These are phyloP conservation scores for Trametes maxima DNA, from an alignment of 768 basidiomycete genomes.

Conservation along the genomic window DNA sequence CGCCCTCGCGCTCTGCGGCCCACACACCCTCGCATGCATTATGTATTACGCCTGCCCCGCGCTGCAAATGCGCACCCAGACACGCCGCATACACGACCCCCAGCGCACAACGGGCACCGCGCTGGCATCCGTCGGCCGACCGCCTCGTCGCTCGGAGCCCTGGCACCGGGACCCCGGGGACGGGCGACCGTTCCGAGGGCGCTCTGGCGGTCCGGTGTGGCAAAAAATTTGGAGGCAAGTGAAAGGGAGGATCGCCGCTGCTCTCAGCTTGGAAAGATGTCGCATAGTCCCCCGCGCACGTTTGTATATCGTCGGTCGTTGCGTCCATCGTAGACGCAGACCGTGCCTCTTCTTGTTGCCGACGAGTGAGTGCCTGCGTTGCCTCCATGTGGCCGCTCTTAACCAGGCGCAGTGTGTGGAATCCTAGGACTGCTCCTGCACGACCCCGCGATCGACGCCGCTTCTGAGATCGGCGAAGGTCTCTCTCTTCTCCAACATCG, in stretches of 20 bases:
- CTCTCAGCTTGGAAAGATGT: constrained; percentile 18
- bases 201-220: constrained; percentile 6
- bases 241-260: not conserved
- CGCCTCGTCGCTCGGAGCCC: not conserved
- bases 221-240: constrained; percentile 17
- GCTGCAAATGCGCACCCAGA: not conserved
- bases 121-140: constrained; percentile 16
- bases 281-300: constrained; percentile 15
- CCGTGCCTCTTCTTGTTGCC: not conserved
- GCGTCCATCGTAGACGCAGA: constrained; percentile 7
- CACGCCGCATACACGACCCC: not conserved
- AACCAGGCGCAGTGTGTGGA: constrained; percentile 71
- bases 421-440: constrained; percentile 87
- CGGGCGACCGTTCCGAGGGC: not conserved
- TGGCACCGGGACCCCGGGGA: constrained; percentile 19
- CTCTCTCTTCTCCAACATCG: constrained; percentile 95
- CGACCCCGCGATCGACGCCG: constrained; percentile 73
- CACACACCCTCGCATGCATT: not conserved
- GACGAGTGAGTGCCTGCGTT: constrained; percentile 32
- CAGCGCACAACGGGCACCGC: not conserved
- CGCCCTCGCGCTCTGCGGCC: not conserved
- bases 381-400: constrained; percentile 11
- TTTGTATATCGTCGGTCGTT: constrained; percentile 1
- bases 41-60: not conserved
- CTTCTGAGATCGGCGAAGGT: constrained; percentile 90